Conservation (phyloP, 164 flowering plant species). For the Umbilicus rupestris region DNA sequence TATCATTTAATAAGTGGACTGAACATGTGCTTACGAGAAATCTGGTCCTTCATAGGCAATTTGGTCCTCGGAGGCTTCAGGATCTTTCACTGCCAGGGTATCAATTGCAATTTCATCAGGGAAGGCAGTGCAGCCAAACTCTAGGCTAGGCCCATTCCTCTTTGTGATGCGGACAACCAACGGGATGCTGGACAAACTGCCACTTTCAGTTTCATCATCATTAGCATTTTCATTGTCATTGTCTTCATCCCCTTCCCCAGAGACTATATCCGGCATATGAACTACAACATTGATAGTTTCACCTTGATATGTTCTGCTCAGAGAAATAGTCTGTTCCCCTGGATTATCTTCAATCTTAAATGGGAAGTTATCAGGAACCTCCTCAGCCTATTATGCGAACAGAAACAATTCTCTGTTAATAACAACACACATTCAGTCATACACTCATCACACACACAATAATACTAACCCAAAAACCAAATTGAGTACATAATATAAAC, state of each 20-base stretch:
- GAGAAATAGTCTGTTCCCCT: conserved; percentile 40
- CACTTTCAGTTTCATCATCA: conserved; percentile 23
- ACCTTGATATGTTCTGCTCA: conserved; percentile 52
- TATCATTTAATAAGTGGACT: not conserved
- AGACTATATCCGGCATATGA: conserved; percentile 59
- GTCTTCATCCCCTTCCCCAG: conserved; percentile 34
- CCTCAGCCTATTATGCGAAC: conserved; percentile 35
- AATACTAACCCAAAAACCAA: not conserved
- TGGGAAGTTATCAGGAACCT: conserved; percentile 51
- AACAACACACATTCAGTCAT: not conserved
- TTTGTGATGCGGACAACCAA: conserved; percentile 55
- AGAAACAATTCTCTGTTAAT: not conserved
- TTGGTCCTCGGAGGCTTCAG: conserved; percentile 49
- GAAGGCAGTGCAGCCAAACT: conserved; percentile 53
- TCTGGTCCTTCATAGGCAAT: conserved; percentile 82
- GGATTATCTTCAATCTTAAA: conserved; percentile 64
- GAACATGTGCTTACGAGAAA: conserved; percentile 49
- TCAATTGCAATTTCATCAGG: conserved; percentile 73
- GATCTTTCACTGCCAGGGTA: conserved; percentile 42
- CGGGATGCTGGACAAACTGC: conserved; percentile 36
- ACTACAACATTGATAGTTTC: conserved; percentile 70
- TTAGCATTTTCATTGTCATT: conserved; percentile 19
- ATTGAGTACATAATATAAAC: not conserved
- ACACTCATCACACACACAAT: not conserved
- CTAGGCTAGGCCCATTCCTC: conserved; percentile 40